Percentiles rank a stretch among this genome's conserved stretches.
phyloP scores from a whole-genome alignment of 805 yeast species.

The Candida wancherniae region DNA sequence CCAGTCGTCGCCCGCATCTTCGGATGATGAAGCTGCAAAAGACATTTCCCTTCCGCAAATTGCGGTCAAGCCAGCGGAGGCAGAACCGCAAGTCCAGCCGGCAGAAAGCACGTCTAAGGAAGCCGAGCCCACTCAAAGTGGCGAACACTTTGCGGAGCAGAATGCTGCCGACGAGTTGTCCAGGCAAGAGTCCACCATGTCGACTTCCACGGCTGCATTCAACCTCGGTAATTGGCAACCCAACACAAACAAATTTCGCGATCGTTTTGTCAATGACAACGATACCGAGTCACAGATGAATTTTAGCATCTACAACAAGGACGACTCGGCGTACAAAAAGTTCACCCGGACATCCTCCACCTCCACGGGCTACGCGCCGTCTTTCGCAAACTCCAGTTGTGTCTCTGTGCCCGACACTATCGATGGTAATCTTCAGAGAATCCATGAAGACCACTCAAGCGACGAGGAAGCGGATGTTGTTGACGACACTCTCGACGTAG shows the following conservation, averaged over 20 bases:
- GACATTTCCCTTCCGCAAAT: too few species aligned
- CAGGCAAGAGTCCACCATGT: constrained; percentile 32
- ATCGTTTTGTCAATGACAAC: constrained; percentile 43
- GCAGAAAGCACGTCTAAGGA: not conserved
- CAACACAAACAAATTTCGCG: constrained; percentile 46
- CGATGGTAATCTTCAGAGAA: constrained; percentile 33
- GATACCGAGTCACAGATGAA: constrained; percentile 33
- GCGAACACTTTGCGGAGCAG: too few species aligned
- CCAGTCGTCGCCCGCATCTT: too few species aligned
- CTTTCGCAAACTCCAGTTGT: constrained; percentile 13
- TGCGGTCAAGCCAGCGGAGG: too few species aligned
- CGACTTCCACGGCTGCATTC: constrained; percentile 27
- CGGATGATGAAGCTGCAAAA: too few species aligned
- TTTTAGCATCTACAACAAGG: constrained; percentile 13
- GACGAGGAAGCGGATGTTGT: constrained; percentile 12
- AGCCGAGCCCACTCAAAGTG: not conserved
- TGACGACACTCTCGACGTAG: too few species aligned
- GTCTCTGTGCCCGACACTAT: constrained; percentile 40
- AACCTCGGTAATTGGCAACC: constrained; percentile 58
- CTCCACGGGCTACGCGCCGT: constrained; percentile 16
- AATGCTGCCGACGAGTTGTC: constrained; percentile 13
- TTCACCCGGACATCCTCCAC: constrained; percentile 28
- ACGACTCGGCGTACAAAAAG: constrained; percentile 25
- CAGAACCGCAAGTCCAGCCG: not conserved
- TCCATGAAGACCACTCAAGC: constrained; percentile 26